Evolutionary conservation across 352 stramenopile species (phyloP).

Genomic region (Pythium monospermum): DNA sequence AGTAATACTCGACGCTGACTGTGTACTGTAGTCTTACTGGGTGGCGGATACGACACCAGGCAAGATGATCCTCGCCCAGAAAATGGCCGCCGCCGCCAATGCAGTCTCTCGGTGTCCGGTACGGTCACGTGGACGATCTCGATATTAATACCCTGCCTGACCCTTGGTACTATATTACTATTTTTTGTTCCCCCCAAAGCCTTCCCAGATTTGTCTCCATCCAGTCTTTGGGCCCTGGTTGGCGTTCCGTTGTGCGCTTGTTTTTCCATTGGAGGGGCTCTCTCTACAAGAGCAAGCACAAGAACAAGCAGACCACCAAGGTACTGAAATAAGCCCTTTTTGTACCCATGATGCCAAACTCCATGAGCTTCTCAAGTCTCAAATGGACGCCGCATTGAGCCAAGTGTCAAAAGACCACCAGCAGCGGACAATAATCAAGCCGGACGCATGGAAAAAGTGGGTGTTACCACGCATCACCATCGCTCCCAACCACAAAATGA

Average conservation of each 20-base stretch:
- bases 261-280: conserved; percentile 37
- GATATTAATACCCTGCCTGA: too few relatives aligned
- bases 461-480: conserved; percentile 51
- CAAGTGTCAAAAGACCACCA: conserved; percentile 27
- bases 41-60: conserved; percentile 51
- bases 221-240: conserved; percentile 59
- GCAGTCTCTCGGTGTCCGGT: conserved; percentile 45
- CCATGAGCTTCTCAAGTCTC: conserved; percentile 28
- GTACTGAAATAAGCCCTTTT: conserved; percentile 17
- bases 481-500: conserved; percentile 45
- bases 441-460: conserved; percentile 53
- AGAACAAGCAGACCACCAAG: conserved; percentile 3
- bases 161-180: too few relatives aligned
- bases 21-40: conserved; percentile 48
- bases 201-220: conserved; percentile 61
- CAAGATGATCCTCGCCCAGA: conserved; percentile 74
- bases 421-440: conserved; percentile 33
- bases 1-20: background rate
- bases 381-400: conserved; percentile 45
- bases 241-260: conserved; percentile 56
- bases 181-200: too few relatives aligned
- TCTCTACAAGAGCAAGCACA: background rate
- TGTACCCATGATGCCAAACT: conserved; percentile 40
- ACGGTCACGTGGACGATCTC: too few relatives aligned
- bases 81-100: conserved; percentile 50